Base-by-base conservation (phyloP, 2,329 filamentous ascomycete species). In the Scopulariopsis brevicaulis region DNA sequence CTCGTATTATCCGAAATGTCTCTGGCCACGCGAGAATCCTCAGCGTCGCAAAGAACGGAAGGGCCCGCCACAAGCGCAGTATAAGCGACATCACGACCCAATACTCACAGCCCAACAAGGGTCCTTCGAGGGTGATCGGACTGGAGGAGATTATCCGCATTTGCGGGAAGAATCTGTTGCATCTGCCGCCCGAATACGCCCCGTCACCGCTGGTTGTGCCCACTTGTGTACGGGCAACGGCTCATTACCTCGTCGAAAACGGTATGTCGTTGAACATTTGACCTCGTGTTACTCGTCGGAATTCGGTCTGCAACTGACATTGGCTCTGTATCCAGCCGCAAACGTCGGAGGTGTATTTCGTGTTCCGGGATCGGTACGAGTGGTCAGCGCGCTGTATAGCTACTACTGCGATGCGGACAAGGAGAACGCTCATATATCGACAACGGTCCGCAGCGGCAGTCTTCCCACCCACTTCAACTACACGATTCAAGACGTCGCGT, bases 201-300 rank as follows among this genome's bases (percentile, higher is more conserved):
- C 77, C 82, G 1, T 74, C 77, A 20, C 77, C 78, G 25, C 69
- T 88, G 28, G 70, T 80, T 20, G 69, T 88, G 34, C 85, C 85
- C 10, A 86, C 84, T 4, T 86, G 84, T 62, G 75, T 88, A 54
- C 81, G 84, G 52, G 84, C 85, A 11, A 83, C 81, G 10, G 83
- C 80, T n/a, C 81, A 86, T 62, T 78, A 83, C 65, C 74, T 88
- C 11, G 74, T 83, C 3, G 80, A 85, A 54, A 71, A 86, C 66
- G 79, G 81, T 82, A 65, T 65, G 73, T 59, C n/a, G 20, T 18
- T 20, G 32, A 28, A 18, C 46, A 46, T 12, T 14, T 7, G 8
- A 24, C 25, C 34, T n/a, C 20, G 3, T 35, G 8, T 32, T 4
- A 34, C 12, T 8, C 15, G 22, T 18, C 14, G 12, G 24, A 5